Evolutionary conservation across 1,139 yeast genomes (phyloP).

Genomic region (Wickerhamiella infanticola): DNA sequence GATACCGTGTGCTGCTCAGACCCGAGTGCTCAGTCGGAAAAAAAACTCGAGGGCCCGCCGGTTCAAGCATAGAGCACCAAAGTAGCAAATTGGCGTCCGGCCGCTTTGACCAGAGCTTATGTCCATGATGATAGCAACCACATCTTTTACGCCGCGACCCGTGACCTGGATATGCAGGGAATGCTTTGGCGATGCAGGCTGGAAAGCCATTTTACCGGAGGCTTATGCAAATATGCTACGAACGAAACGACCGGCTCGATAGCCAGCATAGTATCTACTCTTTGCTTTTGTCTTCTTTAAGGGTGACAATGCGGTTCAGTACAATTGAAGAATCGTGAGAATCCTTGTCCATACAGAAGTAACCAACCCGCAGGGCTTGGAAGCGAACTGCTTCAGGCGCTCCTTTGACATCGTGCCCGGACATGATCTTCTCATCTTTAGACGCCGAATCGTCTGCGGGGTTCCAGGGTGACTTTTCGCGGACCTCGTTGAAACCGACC

Average conservation of each 20-base stretch:
- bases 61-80: too few species aligned
- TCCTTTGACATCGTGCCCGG: constrained; percentile 42
- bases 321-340: constrained; percentile 43
- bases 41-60: too few species aligned
- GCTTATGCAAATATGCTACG: too few species aligned
- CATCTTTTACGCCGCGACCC: too few species aligned
- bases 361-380: constrained; percentile 96
- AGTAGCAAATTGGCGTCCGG: too few species aligned
- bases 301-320: constrained; percentile 75
- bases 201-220: too few species aligned
- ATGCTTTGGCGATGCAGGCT: too few species aligned
- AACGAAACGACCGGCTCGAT: not conserved
- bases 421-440: constrained; percentile 20
- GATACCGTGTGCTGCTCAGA: too few species aligned
- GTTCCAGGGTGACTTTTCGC: constrained; percentile 62
- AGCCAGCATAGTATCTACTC: constrained; percentile 3
- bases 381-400: constrained; percentile 80
- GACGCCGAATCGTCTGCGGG: constrained; percentile 26
- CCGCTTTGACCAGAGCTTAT: too few species aligned
- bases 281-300: constrained; percentile 47
- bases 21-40: too few species aligned
- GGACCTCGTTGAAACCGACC: constrained; percentile 55
- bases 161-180: too few species aligned
- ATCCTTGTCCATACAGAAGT: constrained; percentile 84
- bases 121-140: too few species aligned